Evolutionary conservation across 1,284 basidiomycete species (phyloP).

Genomic region (Salmacisia buchloeana): DNA sequence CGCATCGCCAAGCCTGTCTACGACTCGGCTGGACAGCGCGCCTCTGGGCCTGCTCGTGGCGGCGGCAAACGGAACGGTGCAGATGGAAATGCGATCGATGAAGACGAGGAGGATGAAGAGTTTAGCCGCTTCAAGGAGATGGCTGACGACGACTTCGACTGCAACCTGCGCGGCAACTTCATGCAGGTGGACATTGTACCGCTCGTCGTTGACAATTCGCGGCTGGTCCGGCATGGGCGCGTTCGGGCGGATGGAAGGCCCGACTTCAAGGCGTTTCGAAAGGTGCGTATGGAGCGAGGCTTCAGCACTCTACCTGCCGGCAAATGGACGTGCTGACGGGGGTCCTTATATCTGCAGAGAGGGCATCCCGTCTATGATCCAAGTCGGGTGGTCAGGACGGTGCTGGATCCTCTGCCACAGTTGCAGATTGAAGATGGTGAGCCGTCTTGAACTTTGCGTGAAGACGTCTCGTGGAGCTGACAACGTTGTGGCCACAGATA

Average conservation of each 20-base stretch:
- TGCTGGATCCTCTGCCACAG: background rate
- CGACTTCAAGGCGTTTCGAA: slow-evolving; percentile 18
- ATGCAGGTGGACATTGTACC: slow-evolving; percentile 45
- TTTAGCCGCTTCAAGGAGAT: slow-evolving; percentile 30
- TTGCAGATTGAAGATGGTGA: slow-evolving; percentile 4
- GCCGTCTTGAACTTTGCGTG: background rate
- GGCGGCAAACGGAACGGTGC: slow-evolving; percentile 1
- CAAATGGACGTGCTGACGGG: too few relatives aligned
- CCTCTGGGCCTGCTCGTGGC: slow-evolving; percentile 4
- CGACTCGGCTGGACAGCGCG: background rate
- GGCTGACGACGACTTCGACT: slow-evolving; percentile 30
- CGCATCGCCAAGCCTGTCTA: slow-evolving; percentile 12
- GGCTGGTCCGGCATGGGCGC: background rate
- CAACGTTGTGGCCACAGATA: too few relatives aligned
- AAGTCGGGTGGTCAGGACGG: background rate
- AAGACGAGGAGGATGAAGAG: slow-evolving; percentile 23
- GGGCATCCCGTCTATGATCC: background rate
- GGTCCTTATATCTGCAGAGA: too few relatives aligned
- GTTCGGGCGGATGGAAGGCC: slow-evolving; percentile 7
- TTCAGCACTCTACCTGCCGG: too few relatives aligned
- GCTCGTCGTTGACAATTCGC: slow-evolving; percentile 14
- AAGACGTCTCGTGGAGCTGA: too few relatives aligned
- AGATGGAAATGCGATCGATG: slow-evolving; percentile 10
- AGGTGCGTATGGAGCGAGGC: too few relatives aligned
- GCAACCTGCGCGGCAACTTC: slow-evolving; percentile 36